These are phyloP conservation scores for Selaginella tamariscina DNA, from an alignment of 75 land plant genomes.

Conservation along the genomic window DNA sequence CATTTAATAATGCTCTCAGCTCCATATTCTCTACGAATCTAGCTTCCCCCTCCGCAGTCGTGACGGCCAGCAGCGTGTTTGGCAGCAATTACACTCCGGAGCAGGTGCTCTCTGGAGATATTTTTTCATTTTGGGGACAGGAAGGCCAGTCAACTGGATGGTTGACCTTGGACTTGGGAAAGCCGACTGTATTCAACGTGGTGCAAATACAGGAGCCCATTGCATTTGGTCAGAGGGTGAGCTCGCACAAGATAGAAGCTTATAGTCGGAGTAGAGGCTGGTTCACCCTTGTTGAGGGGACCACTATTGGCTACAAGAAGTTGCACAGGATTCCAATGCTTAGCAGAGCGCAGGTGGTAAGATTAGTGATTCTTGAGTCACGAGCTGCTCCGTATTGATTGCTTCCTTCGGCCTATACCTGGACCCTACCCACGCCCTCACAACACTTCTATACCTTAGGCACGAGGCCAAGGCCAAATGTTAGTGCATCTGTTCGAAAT, in stretches of 20 bases:
- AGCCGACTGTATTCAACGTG: constrained; percentile 51
- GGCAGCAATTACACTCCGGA: constrained; percentile 38
- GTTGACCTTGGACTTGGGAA: constrained; percentile 31
- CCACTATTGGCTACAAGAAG: constrained; percentile 78
- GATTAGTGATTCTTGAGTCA: constrained; percentile 23
- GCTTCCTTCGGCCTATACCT: constrained; percentile 53
- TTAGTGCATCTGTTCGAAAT: too few relatives aligned
- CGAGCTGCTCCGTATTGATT: constrained; percentile 31
- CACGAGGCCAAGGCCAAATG: too few relatives aligned
- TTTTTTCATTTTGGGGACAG: constrained; percentile 65
- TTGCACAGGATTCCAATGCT: constrained; percentile 41
- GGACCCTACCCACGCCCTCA: constrained; percentile 31
- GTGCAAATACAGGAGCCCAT: constrained; percentile 72
- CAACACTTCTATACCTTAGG: not conserved
- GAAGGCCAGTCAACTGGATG: constrained; percentile 27
- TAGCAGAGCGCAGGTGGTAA: constrained; percentile 23
- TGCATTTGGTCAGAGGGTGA: constrained; percentile 66
- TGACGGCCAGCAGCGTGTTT: constrained; percentile 56
- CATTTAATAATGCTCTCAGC: constrained; percentile 40
- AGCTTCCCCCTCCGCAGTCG: constrained; percentile 25
- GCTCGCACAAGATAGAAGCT: constrained; percentile 37
- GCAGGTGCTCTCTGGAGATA: constrained; percentile 45
- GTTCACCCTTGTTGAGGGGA: constrained; percentile 36
- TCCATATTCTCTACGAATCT: constrained; percentile 47
- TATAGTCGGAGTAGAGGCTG: constrained; percentile 23